These are phyloP conservation scores for Candida dajiaensis DNA, from an alignment of 805 yeast genomes.

Conservation along the genomic window DNA sequence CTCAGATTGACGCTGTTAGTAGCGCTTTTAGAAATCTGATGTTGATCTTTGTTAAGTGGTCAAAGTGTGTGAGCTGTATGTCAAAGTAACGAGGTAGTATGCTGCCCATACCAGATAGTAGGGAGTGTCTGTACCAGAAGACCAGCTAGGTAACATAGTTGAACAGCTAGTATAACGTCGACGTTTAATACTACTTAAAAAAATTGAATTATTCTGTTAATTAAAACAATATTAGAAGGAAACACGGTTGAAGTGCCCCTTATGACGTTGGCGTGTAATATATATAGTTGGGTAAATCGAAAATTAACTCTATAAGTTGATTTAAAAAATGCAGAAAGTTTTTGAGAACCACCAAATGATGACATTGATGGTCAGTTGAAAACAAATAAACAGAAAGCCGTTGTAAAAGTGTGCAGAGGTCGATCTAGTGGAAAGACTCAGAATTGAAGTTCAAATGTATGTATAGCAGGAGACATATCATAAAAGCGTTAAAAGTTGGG, in stretches of 20 bases:
- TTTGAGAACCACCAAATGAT: background rate
- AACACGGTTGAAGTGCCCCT: background rate
- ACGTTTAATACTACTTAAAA: no score
- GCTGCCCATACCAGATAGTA: background rate
- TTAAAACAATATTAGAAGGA: background rate
- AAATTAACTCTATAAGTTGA: background rate
- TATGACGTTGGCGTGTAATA: background rate
- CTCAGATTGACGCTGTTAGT: background rate
- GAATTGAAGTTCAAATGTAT: background rate
- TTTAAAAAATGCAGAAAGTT: background rate
- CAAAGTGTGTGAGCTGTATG: no score
- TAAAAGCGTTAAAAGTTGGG: slow-evolving; percentile 1
- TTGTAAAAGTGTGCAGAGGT: background rate
- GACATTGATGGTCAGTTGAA: background rate
- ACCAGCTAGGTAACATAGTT: no score
- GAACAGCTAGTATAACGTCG: no score
- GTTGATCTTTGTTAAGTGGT: background rate
- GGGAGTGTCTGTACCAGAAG: no score
- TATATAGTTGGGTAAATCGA: background rate
- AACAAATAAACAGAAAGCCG: background rate
- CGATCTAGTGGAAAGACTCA: background rate
- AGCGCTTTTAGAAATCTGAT: background rate
- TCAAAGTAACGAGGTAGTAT: no score
- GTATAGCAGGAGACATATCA: background rate
- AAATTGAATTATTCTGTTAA: background rate